Percentiles rank a stretch among this genome's conserved stretches.
These are phyloP conservation scores for Kernera saxatilis DNA, from an alignment of 345 rosid genomes.

Conservation along the genomic window DNA sequence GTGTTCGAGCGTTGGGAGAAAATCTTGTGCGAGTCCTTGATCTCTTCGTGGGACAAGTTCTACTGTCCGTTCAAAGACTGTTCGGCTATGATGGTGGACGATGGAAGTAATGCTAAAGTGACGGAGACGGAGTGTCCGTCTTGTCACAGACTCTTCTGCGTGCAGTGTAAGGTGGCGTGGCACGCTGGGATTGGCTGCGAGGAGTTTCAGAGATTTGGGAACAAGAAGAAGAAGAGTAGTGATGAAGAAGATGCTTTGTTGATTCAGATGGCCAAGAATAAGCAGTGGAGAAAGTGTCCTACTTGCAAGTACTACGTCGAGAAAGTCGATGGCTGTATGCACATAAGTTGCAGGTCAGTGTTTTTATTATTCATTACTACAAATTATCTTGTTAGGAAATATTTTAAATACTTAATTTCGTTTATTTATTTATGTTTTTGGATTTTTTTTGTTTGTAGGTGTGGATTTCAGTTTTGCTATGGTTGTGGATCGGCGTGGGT, in stretches of 20 bases:
- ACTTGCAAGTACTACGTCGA: conserved; percentile 40
- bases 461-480: conserved; percentile 40
- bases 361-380: background rate
- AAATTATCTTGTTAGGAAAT: background rate
- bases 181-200: conserved; percentile 19
- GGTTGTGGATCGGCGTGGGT: conserved; percentile 34
- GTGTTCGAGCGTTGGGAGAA: conserved; percentile 58
- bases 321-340: conserved; percentile 29
- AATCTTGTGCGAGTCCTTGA: conserved; percentile 38
- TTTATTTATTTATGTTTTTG: background rate
- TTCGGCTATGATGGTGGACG: conserved; percentile 45
- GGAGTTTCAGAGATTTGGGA: conserved; percentile 38
- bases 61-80: conserved; percentile 82
- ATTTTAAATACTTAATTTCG: background rate
- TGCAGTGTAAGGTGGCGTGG: conserved; percentile 22
- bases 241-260: conserved; percentile 33
- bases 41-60: conserved; percentile 29
- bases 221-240: conserved; percentile 15
- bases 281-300: conserved; percentile 44
- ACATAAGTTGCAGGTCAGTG: conserved; percentile 42
- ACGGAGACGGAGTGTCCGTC: conserved; percentile 60
- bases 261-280: conserved; percentile 40
- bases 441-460: conserved; percentile 12
- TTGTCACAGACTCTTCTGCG: conserved; percentile 40
- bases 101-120: conserved; percentile 26